phyloP scores from a whole-genome alignment of 2,329 filamentous ascomycete genomes.

The Aspergillus ibericus region DNA sequence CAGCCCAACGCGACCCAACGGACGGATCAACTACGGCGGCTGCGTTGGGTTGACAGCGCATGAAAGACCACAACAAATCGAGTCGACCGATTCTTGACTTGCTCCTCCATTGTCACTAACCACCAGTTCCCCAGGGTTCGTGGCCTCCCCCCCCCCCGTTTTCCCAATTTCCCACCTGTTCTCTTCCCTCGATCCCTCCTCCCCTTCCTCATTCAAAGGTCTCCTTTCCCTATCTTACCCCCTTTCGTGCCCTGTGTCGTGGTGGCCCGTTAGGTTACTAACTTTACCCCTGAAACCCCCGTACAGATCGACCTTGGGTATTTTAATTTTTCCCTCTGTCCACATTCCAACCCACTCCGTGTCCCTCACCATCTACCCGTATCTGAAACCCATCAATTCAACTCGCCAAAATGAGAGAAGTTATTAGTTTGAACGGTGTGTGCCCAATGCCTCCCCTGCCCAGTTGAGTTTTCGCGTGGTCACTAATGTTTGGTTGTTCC shows the following conservation, averaged over 20 bases:
- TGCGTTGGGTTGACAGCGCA: conserved; percentile 32
- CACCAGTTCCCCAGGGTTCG: conserved; percentile 13
- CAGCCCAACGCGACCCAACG: conserved; percentile 38
- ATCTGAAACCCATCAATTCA: conserved; percentile 16
- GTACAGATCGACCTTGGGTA: conserved; percentile 27
- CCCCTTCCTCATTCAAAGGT: conserved; percentile 12
- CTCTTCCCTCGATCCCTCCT: conserved; percentile 11
- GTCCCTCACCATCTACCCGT: conserved; percentile 18
- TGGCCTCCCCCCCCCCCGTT: neutral
- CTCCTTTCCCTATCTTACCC: conserved; percentile 24
- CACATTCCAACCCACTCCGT: conserved; percentile 20
- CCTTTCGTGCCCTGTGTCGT: conserved; percentile 24
- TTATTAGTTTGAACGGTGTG: conserved; percentile 98
- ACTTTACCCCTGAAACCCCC: conserved; percentile 29
- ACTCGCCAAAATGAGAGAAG: conserved; percentile 85
- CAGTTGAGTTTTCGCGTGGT: conserved; percentile 25
- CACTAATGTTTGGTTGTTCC: conserved; percentile 21
- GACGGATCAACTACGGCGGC: conserved; percentile 32
- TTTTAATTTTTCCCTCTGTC: conserved; percentile 35
- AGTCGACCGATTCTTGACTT: conserved; percentile 32
- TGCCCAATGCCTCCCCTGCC: conserved; percentile 15
- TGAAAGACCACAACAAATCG: conserved; percentile 51
- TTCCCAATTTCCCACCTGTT: conserved; percentile 16
- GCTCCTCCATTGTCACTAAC: conserved; percentile 6
- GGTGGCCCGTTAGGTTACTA: conserved; percentile 20